A percentile compares a stretch with the other conserved stretches of the same genome.
Conservation (phyloP, 2,329 filamentous ascomycete genomes). For the Penicillium sp. region DNA sequence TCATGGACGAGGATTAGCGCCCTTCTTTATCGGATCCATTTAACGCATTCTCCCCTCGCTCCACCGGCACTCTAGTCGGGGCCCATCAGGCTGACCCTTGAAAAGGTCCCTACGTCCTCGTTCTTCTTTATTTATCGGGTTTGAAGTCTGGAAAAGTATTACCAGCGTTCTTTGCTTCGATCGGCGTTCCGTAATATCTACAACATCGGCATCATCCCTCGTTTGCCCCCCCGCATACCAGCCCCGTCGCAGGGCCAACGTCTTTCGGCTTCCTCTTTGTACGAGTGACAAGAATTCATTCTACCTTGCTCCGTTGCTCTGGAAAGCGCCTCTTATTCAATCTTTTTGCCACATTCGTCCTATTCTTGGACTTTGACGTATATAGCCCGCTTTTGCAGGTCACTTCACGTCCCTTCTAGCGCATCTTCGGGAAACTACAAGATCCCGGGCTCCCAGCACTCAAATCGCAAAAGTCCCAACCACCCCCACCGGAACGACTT, state of each 20-base stretch:
- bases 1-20: not conserved
- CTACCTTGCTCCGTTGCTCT: not conserved
- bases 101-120: conserved; percentile 1
- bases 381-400: conserved; percentile 9
- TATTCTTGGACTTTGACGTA: not conserved
- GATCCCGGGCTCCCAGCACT: not conserved
- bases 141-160: not conserved
- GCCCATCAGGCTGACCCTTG: conserved; percentile 4
- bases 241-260: conserved; percentile 12
- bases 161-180: not conserved
- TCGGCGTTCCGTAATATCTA: not conserved
- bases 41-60: not conserved
- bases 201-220: conserved; percentile 1
- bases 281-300: not conserved
- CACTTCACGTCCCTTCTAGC: conserved; percentile 2
- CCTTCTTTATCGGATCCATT: not conserved
- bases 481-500: not conserved
- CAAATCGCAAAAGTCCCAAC: not conserved
- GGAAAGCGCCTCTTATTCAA: not conserved
- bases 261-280: not conserved
- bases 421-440: not conserved
- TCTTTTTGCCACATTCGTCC: conserved; percentile 1
- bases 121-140: not conserved
- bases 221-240: conserved; percentile 13
- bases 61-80: not conserved